Percentiles rank a stretch among this genome's conserved stretches.
phyloP scores from a whole-genome alignment of 192 early-diverging fungal genomes.

The Phycomyces blakesleeanus region DNA sequence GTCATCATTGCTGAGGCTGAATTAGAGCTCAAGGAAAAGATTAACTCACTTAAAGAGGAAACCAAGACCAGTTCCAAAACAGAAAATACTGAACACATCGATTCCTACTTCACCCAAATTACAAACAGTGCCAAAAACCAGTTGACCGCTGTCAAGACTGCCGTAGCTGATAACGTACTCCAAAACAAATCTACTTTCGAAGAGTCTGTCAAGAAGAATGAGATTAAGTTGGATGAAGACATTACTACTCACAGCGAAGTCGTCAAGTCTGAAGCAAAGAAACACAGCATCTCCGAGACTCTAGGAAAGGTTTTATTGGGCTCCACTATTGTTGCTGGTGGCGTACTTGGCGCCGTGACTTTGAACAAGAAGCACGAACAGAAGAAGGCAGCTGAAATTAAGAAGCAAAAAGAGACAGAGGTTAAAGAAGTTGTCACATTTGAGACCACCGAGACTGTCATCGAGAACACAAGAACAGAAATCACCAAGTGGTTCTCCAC shows the following conservation, averaged over 20 bases:
- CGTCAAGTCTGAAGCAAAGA: neutral
- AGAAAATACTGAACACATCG: neutral
- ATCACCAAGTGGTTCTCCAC: constrained; percentile 11
- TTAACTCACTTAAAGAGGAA: neutral
- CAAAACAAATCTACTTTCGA: neutral
- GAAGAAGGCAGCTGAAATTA: neutral
- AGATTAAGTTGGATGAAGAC: constrained; percentile 2
- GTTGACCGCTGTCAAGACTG: constrained; percentile 1
- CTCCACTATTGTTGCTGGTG: constrained; percentile 15
- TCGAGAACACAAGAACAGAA: constrained; percentile 1
- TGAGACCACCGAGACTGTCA: constrained; percentile 2
- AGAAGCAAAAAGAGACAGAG: too few relatives aligned
- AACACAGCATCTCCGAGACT: too few relatives aligned
- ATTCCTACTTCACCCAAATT: constrained; percentile 8
- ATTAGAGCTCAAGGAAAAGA: constrained; percentile 11
- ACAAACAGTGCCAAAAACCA: constrained; percentile 1
- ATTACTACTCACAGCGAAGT: constrained; percentile 1
- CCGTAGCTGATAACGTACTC: neutral
- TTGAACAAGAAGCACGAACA: constrained; percentile 13
- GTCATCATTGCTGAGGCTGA: constrained; percentile 9
- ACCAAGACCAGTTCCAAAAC: neutral
- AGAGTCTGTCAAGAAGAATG: neutral
- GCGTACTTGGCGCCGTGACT: constrained; percentile 1
- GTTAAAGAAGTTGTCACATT: neutral
- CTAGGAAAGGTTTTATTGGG: constrained; percentile 18